Evolutionary conservation across 768 basidiomycete genomes (phyloP).

Genomic region (Gloeostereum incarnatum): DNA sequence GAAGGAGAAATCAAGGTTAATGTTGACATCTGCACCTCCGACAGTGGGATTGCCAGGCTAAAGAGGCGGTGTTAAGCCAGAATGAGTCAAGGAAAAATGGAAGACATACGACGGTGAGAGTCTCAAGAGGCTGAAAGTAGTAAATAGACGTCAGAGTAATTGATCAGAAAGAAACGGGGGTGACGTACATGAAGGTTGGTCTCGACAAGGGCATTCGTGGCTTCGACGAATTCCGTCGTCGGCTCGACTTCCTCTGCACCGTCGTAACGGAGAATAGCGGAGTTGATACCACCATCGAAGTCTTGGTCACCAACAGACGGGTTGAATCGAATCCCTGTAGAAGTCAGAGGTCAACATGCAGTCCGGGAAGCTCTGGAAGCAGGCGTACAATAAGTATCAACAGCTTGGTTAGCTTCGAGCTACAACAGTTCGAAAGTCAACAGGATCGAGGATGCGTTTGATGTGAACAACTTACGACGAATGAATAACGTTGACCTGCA

Average conservation of each 20-base stretch:
- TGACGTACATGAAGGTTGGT: slow-evolving; percentile 8
- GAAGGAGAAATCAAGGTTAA: slow-evolving; percentile 13
- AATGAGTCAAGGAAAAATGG: background rate
- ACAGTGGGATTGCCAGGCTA: slow-evolving; percentile 15
- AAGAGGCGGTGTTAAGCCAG: slow-evolving; percentile 3
- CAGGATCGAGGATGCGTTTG: background rate
- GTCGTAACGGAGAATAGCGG: slow-evolving; percentile 29
- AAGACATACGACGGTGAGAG: slow-evolving; percentile 5
- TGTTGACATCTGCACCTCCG: slow-evolving; percentile 18
- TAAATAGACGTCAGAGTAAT: slow-evolving; percentile 11
- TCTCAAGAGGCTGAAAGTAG: slow-evolving; percentile 6
- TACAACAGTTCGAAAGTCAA: background rate
- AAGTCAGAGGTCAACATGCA: background rate
- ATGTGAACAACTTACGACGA: slow-evolving; percentile 16
- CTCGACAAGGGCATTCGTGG: slow-evolving; percentile 19
- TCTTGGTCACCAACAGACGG: slow-evolving; percentile 11
- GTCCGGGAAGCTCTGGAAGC: background rate
- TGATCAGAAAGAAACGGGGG: slow-evolving; percentile 3
- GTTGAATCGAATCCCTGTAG: slow-evolving; percentile 18
- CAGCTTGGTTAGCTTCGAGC: slow-evolving; percentile 28
- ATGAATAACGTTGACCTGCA: slow-evolving; percentile 26
- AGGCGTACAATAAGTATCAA: slow-evolving; percentile 31
- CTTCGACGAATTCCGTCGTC: slow-evolving; percentile 6
- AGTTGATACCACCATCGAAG: slow-evolving; percentile 22
- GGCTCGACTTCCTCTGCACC: slow-evolving; percentile 22